Percentiles rank a stretch among this genome's conserved stretches.
Conservation (phyloP, 352 stramenopile species). For the Pythium phragmitis region DNA sequence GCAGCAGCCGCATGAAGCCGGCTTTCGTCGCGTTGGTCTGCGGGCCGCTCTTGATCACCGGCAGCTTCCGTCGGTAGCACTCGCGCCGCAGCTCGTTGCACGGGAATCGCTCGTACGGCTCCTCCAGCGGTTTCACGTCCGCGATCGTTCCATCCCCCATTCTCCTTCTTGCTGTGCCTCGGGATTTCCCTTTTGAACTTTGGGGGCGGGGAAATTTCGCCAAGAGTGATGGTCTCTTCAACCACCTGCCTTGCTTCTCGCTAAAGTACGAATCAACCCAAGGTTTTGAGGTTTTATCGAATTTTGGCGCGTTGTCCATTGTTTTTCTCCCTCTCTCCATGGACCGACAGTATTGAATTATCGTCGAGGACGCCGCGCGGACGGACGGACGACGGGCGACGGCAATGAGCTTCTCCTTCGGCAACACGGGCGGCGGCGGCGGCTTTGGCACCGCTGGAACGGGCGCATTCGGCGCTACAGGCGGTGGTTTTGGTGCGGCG, state of each 20-base stretch:
- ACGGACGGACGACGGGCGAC: background rate
- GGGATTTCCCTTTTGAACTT: background rate
- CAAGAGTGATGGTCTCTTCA: constrained; percentile 7
- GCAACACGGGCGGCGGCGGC: constrained; percentile 15
- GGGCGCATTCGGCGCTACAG: constrained; percentile 25
- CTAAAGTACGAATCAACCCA: constrained; percentile 15
- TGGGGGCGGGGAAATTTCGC: background rate
- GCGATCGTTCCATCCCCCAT: background rate
- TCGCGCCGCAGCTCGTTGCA: constrained; percentile 27
- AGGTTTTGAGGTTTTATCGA: constrained; percentile 23
- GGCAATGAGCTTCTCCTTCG: constrained; percentile 29
- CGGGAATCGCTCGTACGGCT: constrained; percentile 27
- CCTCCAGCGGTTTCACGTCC: background rate
- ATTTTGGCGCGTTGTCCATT: constrained; percentile 10
- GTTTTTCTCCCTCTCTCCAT: background rate
- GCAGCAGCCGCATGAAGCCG: constrained; percentile 25
- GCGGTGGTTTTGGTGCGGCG: constrained; percentile 18
- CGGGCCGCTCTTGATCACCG: constrained; percentile 27
- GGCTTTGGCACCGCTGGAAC: constrained; percentile 11
- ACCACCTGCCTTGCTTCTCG: background rate
- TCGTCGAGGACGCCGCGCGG: background rate
- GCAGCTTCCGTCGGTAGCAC: constrained; percentile 28
- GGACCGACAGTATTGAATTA: constrained; percentile 4
- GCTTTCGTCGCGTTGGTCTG: constrained; percentile 27
- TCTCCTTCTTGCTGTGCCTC: background rate